A percentile compares a stretch with the other conserved stretches of the same genome.
phyloP scores from a whole-genome alignment of 2,329 filamentous ascomycete species.

The Ophiostoma montium region DNA sequence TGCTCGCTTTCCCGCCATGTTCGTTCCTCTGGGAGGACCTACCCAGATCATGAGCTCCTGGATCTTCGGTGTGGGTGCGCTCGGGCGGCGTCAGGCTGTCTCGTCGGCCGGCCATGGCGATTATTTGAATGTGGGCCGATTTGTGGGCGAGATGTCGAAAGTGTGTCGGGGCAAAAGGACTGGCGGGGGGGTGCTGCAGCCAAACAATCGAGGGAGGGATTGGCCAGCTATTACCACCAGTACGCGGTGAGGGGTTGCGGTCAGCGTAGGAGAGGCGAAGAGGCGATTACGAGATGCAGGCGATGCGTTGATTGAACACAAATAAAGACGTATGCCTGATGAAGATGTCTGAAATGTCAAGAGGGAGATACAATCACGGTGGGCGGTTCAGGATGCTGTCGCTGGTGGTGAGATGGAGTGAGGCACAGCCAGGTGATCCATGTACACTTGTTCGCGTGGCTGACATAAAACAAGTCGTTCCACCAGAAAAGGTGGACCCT shows the following conservation, averaged over 20 bases:
- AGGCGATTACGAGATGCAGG: not conserved
- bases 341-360: no score
- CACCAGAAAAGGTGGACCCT: not conserved
- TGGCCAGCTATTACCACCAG: slow-evolving; percentile 6
- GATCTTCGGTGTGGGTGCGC: slow-evolving; percentile 32
- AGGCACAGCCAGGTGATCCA: no score
- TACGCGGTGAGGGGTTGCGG: not conserved
- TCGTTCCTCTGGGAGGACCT: slow-evolving; percentile 4
- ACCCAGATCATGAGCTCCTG: slow-evolving; percentile 49
- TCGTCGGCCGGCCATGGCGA: slow-evolving; percentile 20
- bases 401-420: no score
- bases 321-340: no score
- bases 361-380: no score
- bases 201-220: not conserved
- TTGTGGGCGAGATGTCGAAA: not conserved
- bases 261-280: not conserved
- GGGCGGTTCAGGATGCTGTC: no score
- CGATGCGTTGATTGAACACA: not conserved
- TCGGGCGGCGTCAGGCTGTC: slow-evolving; percentile 27
- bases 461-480: no score
- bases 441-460: no score
- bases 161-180: no score
- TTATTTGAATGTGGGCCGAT: not conserved
- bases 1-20: not conserved
- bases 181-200: not conserved